Base-by-base conservation (phyloP, 768 basidiomycete species). In the Peribolospora kevripleyi region DNA sequence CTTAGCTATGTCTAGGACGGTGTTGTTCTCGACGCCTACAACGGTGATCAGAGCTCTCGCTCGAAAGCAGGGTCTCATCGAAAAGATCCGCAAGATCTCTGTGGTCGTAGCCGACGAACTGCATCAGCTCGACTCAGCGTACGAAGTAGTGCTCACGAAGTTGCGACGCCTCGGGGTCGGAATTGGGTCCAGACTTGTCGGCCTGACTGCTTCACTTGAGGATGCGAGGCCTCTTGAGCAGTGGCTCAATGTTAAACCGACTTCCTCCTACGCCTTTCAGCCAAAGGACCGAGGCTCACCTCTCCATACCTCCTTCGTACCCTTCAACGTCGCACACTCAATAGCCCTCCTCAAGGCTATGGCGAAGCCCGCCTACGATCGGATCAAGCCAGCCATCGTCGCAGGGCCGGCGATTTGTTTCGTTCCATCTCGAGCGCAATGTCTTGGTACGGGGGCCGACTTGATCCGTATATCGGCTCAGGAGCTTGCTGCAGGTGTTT, bases 281-380 rank as follows among this genome's bases (percentile, higher is more conserved):
- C 82, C 90, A 2, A 75, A 72, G 47, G 81, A 86, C 62, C 79
- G 90, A 43, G 84, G 86, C 56, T 82, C 85, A 61, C 74, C 84
- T 0, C 69, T 97, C 14, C 70, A 71, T 6, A 73, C 78, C 40
- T 74, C 75, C 13, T 74, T 77, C 9, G 79, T 82, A 54, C 75
- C 84, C 0, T 95, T 91, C 69, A 80, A 79, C 13, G 81, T 87
- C 48, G 77, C 86, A 0, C 79, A 87, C 61, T 93, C 90, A 4
- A 74, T 81, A 0, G 78, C 84, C 0, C 72, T 97, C 14, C 80
- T 87, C 68, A 90, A 88, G 63, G 76, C 80, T 2, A 93, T 97
- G 81, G 77, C 82, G 50, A 90, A 86, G 65, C 87, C 91, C 3
- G 78, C 81, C 2, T 84, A 90, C 67, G 68, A 77, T 7, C 78